Evolutionary conservation across 768 basidiomycete species (phyloP).

Genomic region (Agrocybe chaxingu): DNA sequence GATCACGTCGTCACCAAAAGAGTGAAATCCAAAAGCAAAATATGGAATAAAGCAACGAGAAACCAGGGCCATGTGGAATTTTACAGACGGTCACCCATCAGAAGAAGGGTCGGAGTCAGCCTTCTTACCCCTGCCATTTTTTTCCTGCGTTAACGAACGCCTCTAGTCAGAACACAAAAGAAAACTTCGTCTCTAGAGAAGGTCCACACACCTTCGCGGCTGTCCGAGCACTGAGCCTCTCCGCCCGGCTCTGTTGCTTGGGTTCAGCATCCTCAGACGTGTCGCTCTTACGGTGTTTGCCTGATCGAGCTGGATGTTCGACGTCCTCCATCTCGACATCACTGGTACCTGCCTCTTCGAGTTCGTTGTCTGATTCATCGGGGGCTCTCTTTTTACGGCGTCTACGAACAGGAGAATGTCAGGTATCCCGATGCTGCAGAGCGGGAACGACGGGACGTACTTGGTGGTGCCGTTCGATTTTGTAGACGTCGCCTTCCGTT

Average conservation of each 20-base stretch:
- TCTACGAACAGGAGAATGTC: constrained; percentile 22
- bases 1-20: too few species aligned
- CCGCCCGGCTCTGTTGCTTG: constrained; percentile 17
- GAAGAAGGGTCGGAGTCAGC: too few species aligned
- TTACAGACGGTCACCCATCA: too few species aligned
- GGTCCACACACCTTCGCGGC: constrained; percentile 18
- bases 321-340: constrained; percentile 37
- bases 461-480: constrained; percentile 49
- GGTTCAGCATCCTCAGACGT: constrained; percentile 26
- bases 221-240: constrained; percentile 21
- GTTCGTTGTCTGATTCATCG: constrained; percentile 23
- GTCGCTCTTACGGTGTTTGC: constrained; percentile 20
- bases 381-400: constrained; percentile 33
- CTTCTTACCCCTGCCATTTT: too few species aligned
- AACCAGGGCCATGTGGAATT: too few species aligned
- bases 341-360: constrained; percentile 26
- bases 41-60: too few species aligned
- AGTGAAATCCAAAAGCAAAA: too few species aligned
- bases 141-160: too few species aligned
- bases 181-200: too few species aligned
- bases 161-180: too few species aligned
- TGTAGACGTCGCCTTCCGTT: constrained; percentile 48
- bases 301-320: constrained; percentile 9
- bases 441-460: constrained; percentile 26
- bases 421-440: constrained; percentile 3